Evolutionary conservation across 1,284 basidiomycete genomes (phyloP).

Genomic region (Apiotrichum gracile): DNA sequence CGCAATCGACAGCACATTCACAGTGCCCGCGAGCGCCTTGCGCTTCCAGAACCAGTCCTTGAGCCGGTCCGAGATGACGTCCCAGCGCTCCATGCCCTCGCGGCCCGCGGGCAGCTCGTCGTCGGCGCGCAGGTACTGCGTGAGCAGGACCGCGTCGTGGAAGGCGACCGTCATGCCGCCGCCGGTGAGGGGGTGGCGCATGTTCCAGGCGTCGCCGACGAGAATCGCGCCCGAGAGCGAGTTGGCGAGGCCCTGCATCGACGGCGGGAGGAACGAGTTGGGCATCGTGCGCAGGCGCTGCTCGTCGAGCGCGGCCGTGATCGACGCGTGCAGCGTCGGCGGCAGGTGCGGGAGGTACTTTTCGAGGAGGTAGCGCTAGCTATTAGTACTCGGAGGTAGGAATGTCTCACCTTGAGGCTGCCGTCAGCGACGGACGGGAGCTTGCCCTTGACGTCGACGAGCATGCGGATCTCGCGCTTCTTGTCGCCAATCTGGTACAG

Average conservation of each 20-base stretch:
- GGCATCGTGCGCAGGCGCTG: slow-evolving; percentile 87
- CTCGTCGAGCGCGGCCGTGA: slow-evolving; percentile 59
- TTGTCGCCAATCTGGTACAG: slow-evolving; percentile 72
- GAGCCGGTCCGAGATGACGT: slow-evolving; percentile 55
- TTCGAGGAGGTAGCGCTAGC: slow-evolving; percentile 61
- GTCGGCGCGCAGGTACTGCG: slow-evolving; percentile 54
- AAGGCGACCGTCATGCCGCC: slow-evolving; percentile 95
- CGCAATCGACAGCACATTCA: slow-evolving; percentile 86
- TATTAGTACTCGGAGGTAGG: slow-evolving; percentile 1
- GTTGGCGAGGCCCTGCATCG: slow-evolving; percentile 63
- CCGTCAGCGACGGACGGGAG: slow-evolving; percentile 63
- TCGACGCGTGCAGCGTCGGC: slow-evolving; percentile 57
- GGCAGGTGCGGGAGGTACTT: slow-evolving; percentile 78
- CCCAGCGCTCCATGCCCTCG: slow-evolving; percentile 57
- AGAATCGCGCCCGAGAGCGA: slow-evolving; percentile 65
- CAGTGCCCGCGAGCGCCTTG: slow-evolving; percentile 71
- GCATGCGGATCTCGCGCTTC: slow-evolving; percentile 72
- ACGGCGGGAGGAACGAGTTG: slow-evolving; percentile 85
- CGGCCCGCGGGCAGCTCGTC: slow-evolving; percentile 28
- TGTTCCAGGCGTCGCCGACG: slow-evolving; percentile 96
- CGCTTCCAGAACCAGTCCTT: slow-evolving; percentile 76
- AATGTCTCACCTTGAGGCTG: slow-evolving; percentile 57
- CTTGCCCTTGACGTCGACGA: slow-evolving; percentile 84
- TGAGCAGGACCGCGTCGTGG: slow-evolving; percentile 71
- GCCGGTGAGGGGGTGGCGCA: slow-evolving; percentile 96